Percentiles rank a stretch among this genome's conserved stretches.
Conservation (phyloP, 768 basidiomycete genomes). For the Lactarius pseudohatsudake region DNA sequence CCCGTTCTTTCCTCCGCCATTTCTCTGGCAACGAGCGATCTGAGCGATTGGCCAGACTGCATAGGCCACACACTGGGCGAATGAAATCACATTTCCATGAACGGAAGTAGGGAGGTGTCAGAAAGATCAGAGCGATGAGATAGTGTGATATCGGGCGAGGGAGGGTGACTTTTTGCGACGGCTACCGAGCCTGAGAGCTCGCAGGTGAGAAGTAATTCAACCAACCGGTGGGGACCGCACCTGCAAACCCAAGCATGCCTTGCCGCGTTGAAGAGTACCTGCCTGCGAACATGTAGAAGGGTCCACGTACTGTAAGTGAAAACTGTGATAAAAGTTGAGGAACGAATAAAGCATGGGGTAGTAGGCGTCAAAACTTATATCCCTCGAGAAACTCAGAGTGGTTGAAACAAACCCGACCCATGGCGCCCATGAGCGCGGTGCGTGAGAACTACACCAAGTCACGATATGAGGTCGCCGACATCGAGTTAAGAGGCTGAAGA, state of each 20-base stretch:
- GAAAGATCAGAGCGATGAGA: background rate
- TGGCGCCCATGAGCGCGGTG: background rate
- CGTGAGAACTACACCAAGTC: background rate
- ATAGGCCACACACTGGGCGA: too few species aligned
- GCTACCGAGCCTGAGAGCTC: background rate
- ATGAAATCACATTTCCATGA: too few species aligned
- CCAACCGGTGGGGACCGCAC: slow-evolving; percentile 9
- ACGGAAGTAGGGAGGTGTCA: too few species aligned
- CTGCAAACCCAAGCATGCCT: slow-evolving; percentile 30
- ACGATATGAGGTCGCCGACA: background rate
- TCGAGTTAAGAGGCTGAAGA: background rate
- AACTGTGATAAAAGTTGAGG: background rate
- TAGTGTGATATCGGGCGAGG: background rate
- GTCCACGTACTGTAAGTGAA: slow-evolving; percentile 13
- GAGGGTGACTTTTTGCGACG: slow-evolving; percentile 30
- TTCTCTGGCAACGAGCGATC: too few species aligned
- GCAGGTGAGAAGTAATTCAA: background rate
- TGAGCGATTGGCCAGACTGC: too few species aligned
- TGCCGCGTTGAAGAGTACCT: slow-evolving; percentile 28
- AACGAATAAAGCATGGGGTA: background rate
- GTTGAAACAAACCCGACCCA: background rate
- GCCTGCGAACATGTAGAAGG: slow-evolving; percentile 15
- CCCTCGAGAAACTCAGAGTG: background rate
- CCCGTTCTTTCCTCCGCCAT: too few species aligned
- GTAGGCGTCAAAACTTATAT: slow-evolving; percentile 20